Conservation (phyloP, 345 rosid species). For the Corchorus olitorius region DNA sequence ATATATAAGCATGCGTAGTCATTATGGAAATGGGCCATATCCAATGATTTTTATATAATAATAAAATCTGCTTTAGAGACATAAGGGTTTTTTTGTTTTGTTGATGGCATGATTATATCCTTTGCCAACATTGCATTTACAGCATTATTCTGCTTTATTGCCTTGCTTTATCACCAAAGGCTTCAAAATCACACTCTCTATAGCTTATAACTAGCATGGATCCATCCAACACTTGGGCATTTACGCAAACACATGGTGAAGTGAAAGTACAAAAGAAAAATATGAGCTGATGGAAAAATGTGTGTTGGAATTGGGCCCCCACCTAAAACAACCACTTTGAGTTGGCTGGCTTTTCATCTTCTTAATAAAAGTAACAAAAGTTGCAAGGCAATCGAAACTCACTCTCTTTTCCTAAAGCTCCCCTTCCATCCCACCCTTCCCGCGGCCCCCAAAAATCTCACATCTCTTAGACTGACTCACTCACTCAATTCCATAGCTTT, state of each 20-base stretch:
- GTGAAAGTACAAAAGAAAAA: constrained; percentile 12
- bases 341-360: constrained; percentile 42
- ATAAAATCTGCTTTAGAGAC: constrained; percentile 19
- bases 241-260: neutral
- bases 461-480: constrained; percentile 22
- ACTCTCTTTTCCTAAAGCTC: constrained; percentile 39
- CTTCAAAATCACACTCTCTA: constrained; percentile 23
- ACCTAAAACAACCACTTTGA: constrained; percentile 35
- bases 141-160: constrained; percentile 30
- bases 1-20: too few relatives aligned
- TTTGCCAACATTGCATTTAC: constrained; percentile 37
- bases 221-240: neutral
- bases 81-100: constrained; percentile 18
- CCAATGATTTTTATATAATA: constrained; percentile 24
- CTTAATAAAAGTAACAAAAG: constrained; percentile 37
- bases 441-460: constrained; percentile 18
- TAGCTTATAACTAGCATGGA: too few relatives aligned
- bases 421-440: neutral
- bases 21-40: constrained; percentile 19
- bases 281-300: constrained; percentile 1
- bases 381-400: constrained; percentile 26
- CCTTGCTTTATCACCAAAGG: constrained; percentile 26
- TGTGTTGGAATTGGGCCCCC: constrained; percentile 37
- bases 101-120: constrained; percentile 36
- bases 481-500: constrained; percentile 19